These are phyloP conservation scores for Podospora australis DNA, from an alignment of 495 filamentous ascomycete genomes.

Conservation along the genomic window DNA sequence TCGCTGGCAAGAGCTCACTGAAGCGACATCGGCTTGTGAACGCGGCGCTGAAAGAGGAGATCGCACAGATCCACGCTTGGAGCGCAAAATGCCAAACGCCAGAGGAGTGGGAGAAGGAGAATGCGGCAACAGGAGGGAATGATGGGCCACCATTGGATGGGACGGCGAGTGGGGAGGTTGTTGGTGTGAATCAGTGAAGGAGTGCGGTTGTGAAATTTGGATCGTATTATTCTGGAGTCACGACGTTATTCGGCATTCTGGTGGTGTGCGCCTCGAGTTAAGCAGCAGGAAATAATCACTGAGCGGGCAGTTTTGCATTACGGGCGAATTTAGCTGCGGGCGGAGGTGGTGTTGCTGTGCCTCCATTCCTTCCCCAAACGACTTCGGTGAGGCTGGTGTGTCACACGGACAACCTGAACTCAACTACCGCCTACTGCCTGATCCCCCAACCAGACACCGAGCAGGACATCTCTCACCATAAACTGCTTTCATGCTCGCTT, in stretches of 20 bases:
- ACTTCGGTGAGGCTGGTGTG: not conserved
- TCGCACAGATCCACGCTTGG: slow-evolving; percentile 96
- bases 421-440: too few relatives aligned
- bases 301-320: too few relatives aligned
- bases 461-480: not conserved
- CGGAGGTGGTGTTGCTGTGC: too few relatives aligned
- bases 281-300: too few relatives aligned
- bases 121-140: slow-evolving; percentile 27
- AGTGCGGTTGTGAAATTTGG: too few relatives aligned
- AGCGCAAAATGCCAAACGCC: slow-evolving; percentile 93
- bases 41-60: slow-evolving; percentile 79
- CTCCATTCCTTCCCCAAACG: too few relatives aligned
- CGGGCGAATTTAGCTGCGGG: too few relatives aligned
- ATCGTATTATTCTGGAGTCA: too few relatives aligned
- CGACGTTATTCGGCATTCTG: too few relatives aligned
- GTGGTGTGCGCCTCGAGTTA: too few relatives aligned
- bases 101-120: slow-evolving; percentile 80
- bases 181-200: slow-evolving; percentile 31
- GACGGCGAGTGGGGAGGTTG: slow-evolving; percentile 34
- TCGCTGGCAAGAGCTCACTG: slow-evolving; percentile 79
- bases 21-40: slow-evolving; percentile 89
- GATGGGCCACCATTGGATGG: slow-evolving; percentile 37
- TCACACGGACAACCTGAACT: too few relatives aligned
- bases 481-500: too few relatives aligned
- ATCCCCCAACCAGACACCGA: not conserved